These are phyloP conservation scores for Gossypium ekmanianum DNA, from an alignment of 345 rosid genomes.

Conservation along the genomic window DNA sequence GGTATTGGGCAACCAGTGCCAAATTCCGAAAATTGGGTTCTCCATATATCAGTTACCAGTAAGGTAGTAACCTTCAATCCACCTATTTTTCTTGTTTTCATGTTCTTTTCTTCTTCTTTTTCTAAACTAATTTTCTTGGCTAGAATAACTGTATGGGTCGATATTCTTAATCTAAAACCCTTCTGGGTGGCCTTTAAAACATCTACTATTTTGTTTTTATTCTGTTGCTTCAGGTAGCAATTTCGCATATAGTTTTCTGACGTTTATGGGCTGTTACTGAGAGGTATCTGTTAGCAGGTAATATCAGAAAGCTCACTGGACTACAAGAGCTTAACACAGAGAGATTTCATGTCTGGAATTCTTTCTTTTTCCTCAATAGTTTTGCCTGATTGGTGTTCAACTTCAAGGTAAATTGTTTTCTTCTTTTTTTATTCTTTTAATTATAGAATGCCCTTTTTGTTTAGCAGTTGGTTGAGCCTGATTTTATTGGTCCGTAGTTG, in stretches of 20 bases:
- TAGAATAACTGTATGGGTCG: background rate
- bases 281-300: background rate
- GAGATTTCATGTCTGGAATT: slow-evolving; percentile 25
- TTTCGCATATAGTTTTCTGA: background rate
- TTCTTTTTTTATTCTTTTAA: background rate
- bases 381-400: slow-evolving; percentile 28
- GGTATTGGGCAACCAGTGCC: background rate
- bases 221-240: background rate
- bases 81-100: background rate
- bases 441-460: background rate
- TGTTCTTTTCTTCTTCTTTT: background rate
- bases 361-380: slow-evolving; percentile 36
- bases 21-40: background rate
- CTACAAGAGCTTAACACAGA: background rate
- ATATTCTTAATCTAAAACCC: slow-evolving; percentile 5
- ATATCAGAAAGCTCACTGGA: background rate
- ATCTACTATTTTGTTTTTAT: background rate
- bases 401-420: slow-evolving; percentile 42
- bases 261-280: background rate
- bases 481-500: slow-evolving; percentile 6
- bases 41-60: background rate
- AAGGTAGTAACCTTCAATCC: background rate
- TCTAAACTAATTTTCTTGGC: background rate
- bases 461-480: background rate
- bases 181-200: background rate